Evolutionary conservation across 306 rosid species (phyloP).

Genomic region (Prunus mira): DNA sequence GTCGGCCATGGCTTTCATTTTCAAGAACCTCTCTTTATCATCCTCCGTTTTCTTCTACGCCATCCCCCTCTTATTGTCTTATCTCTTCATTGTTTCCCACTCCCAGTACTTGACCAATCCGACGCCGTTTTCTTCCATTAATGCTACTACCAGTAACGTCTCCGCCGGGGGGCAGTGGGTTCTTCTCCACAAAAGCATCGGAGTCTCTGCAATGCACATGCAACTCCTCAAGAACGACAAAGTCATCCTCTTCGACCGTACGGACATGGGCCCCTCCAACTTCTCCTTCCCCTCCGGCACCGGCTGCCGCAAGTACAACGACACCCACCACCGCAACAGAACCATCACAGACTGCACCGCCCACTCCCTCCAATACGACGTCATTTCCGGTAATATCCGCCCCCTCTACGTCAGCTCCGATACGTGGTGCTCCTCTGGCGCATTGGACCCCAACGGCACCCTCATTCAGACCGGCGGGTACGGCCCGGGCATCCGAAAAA

Average conservation of each 20-base stretch:
- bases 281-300: conserved; percentile 44
- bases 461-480: conserved; percentile 77
- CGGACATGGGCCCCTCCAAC: conserved; percentile 79
- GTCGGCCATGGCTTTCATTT: conserved; percentile 36
- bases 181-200: conserved; percentile 50
- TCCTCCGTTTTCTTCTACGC: neutral
- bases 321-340: neutral
- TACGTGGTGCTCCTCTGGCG: conserved; percentile 84
- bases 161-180: conserved; percentile 51
- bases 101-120: neutral
- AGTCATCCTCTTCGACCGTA: conserved; percentile 66
- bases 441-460: conserved; percentile 43
- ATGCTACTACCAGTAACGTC: neutral
- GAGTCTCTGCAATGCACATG: conserved; percentile 96
- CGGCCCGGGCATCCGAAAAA: conserved; percentile 45
- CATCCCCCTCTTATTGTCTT: neutral
- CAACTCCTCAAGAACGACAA: conserved; percentile 61
- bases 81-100: neutral
- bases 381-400: conserved; percentile 40
- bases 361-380: conserved; percentile 66
- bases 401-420: conserved; percentile 58
- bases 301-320: conserved; percentile 23
- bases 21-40: conserved; percentile 42
- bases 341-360: conserved; percentile 71
- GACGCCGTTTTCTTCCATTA: neutral